Evolutionary conservation across 345 rosid species (phyloP), one percentile per base, ranked within the genome.

Genomic region (Linum usitatissimum): DNA sequence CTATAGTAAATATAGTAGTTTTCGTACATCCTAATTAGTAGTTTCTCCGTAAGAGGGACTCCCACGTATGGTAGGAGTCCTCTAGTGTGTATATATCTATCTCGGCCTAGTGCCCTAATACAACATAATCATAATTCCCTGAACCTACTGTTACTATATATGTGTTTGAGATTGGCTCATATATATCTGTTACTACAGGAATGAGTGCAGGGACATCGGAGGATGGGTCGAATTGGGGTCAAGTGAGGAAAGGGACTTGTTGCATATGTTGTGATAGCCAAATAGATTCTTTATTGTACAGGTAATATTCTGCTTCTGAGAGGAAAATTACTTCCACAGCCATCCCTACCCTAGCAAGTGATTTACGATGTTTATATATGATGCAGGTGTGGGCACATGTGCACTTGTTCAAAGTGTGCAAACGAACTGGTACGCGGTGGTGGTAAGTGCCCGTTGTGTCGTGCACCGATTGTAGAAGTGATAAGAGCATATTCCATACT

Each of bases 321-420:
- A 7, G 38, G 38, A 34, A 34, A 34, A 4, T 34, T 34, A 34
- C 38, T 4, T 34, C 8, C 38, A 34, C 28, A 23, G 28, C 28
- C 28, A 1, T 34, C 5, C 8, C 38, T 34, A 4, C 5, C 38
- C 38, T 34, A 34, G 3, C 38, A 34, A 34, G 38, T 45, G 51
- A 15, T 4, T 4, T 10, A 4, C 10, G 13, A 18, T 39, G 42
- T 7, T 62, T 69, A 23, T 23, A 23, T 23, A 23, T 23, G 28
- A 23, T 23, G 73, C 85, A 94, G 97, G 79, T 94, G 99, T 17
- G 99, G 99, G 54, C 99, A 94, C 77, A 90, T 94, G 99, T 94
- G 97, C 73, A 90, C 96, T 55, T 94, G 97, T 64, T 88, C 92
- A 63, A 86, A 88, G 77, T 90, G 97, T 64, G 97, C 96, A 6